A percentile compares a stretch with the other conserved stretches of the same genome.
Conservation (phyloP, 192 early-diverging fungal species). For the Haplosporangium gracile region DNA sequence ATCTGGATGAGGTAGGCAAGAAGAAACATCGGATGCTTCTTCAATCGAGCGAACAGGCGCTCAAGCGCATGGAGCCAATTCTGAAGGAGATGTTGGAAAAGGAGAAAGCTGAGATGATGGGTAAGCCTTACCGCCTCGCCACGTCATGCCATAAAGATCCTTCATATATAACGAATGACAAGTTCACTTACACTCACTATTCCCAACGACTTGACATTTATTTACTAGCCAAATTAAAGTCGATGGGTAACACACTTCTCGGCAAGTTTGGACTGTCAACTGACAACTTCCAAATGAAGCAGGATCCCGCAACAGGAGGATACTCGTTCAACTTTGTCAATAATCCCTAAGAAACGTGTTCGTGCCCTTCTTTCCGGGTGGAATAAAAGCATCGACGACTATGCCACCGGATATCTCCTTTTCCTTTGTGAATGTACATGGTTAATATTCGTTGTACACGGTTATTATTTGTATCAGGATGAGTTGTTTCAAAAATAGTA, state of each 20-base stretch:
- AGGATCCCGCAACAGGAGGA: slow-evolving; percentile 65
- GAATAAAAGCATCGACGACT: neutral
- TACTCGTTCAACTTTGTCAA: slow-evolving; percentile 78
- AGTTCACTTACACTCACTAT: neutral
- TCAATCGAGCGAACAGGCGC: slow-evolving; percentile 56
- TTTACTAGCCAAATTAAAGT: slow-evolving; percentile 71
- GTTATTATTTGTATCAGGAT: too few species aligned
- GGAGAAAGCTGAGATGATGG: slow-evolving; percentile 80
- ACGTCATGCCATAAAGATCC: neutral
- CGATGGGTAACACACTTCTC: slow-evolving; percentile 77
- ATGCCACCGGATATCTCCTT: neutral
- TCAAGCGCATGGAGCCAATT: slow-evolving; percentile 58
- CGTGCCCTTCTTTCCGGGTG: neutral
- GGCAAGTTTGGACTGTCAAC: slow-evolving; percentile 83
- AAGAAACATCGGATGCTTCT: slow-evolving; percentile 54
- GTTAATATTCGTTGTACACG: too few species aligned
- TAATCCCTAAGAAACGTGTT: slow-evolving; percentile 39
- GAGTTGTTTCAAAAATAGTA: too few species aligned
- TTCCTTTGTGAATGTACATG: neutral
- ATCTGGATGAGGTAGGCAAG: slow-evolving; percentile 49
- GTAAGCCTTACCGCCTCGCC: neutral
- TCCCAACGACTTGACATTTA: neutral
- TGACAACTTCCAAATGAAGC: slow-evolving; percentile 77
- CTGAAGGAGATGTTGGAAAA: slow-evolving; percentile 67
- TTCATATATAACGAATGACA: neutral